Evolutionary conservation across 768 basidiomycete species (phyloP), one percentile per base, ranked within the genome.

Genomic region (Pleurotus eryngii): DNA sequence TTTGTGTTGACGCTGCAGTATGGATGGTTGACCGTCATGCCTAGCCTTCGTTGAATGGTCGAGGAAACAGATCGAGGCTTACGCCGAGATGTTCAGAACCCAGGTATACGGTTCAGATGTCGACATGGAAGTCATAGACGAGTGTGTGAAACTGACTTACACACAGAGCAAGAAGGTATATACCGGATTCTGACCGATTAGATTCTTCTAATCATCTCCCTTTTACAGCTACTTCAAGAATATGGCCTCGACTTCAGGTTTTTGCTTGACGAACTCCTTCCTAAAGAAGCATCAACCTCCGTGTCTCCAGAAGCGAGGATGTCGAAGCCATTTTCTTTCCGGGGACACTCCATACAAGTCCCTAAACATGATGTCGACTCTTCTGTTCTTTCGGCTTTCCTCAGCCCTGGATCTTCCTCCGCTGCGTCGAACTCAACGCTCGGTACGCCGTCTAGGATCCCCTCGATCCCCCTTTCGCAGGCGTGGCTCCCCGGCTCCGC

Each of bases 21-120:
- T 40, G 50, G 24, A 60, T 37, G 48, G 42, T 24, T 47, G 37
- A 5, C 7, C 30, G 3, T 9, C 7, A 9, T 35, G 30, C 30
- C 30, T 63, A 98, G 97, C 89, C 8, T 95, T 98, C 65, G 90
- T 98, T 18, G 87, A 92, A 43, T 99, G 97, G 97, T 89, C 94
- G 0, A 93, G 87, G 69, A 80, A 82, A 58, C 89, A 93, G 68
- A 82, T 98, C 30, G 87, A 92, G 66, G 73, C 78, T 18, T 98
- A 90, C 67, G 89, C 87, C 2, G 85, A 86, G 50, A 87, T 87
- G 67, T 98, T 98, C 72, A 78, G 88, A 54, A 90, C 87, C 59
- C 97, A 98, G 67, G 95, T 98, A 0, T 96, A 92, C 69, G 87
- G 86, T 22, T 85, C 88, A 4, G 92, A 92, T 61, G 81, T 87